Percentiles rank a stretch among this genome's conserved stretches.
Conservation (phyloP, 306 rosid genomes). For the Vigna trinervia region DNA sequence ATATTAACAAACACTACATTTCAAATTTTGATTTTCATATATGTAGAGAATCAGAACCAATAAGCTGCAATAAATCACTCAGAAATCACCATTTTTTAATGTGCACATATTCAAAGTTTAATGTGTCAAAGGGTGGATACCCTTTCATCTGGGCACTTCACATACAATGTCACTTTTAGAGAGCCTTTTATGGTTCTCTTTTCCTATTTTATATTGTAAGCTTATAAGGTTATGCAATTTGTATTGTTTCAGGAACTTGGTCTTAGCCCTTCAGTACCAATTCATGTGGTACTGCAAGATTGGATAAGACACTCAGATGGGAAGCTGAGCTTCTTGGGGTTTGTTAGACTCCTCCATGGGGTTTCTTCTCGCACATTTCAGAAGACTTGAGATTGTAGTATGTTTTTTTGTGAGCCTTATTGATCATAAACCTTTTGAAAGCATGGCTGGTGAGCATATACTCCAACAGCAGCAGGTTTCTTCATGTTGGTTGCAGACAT, state of each 20-base stretch:
- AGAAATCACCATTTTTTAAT: neutral
- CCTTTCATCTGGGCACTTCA: too few species aligned
- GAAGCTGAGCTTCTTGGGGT: constrained; percentile 88
- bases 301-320: constrained; percentile 91
- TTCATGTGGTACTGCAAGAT: constrained; percentile 91
- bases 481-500: constrained; percentile 38
- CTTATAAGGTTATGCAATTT: constrained; percentile 28
- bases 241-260: constrained; percentile 74
- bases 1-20: neutral
- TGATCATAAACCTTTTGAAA: constrained; percentile 44
- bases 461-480: constrained; percentile 36
- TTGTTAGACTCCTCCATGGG: constrained; percentile 81
- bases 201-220: neutral
- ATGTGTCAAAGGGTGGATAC: too few species aligned
- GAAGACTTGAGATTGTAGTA: constrained; percentile 59
- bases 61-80: neutral
- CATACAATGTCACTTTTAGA: neutral
- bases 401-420: constrained; percentile 35
- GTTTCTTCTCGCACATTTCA: constrained; percentile 65
- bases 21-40: too few species aligned
- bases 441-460: constrained; percentile 36
- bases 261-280: constrained; percentile 79
- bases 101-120: too few species aligned
- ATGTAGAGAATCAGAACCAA: neutral
- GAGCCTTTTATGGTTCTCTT: neutral